Evolutionary conservation across 768 basidiomycete species (phyloP), one percentile per base, ranked within the genome.

Genomic region (Amanita pallidorosea): DNA sequence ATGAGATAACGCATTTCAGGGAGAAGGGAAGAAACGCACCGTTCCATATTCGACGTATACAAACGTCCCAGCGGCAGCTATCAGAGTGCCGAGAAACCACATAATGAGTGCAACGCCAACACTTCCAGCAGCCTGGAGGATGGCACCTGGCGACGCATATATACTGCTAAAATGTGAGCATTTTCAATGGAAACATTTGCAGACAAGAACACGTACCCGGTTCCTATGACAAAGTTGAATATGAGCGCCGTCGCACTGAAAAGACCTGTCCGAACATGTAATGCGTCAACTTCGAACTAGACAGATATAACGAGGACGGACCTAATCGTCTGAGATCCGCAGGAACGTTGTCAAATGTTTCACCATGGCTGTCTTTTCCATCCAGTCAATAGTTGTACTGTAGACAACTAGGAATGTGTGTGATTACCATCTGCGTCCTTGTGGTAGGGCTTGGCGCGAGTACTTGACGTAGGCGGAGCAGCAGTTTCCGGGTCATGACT

Each of bases 1-100:
- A 45, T 51, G 18, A 20, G 45, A 42, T 41, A 37, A 13, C 11
- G 45, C 27, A 36, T 37, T 4, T 17, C 31, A 29, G 7, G 8
- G 27, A 23, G 5, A 18, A n/a, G 38, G 11, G 20, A 46, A 45
- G 17, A 42, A 35, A 54, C 71, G 54, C 52, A 85, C 84, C 22
- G 85, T 85, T 20, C 85, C 85, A 17, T 85, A 71, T 60, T 87
- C 85, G n/a, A 86, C 70, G 55, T 80, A 88, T 3, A 87, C 85
- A 0, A 76, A 72, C 2, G 83, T 83, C 4, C 85, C 85, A 33
- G 76, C 74, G 0, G 76, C 71, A 1, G 85, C 82, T 35, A 86
- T 74, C 25, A 73, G 58, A 4, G 84, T 76, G 0, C 85, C 85
- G 5, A 85, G 58, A 15, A 85, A 64, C 85, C 85, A 88, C 77